Evolutionary conservation across 345 rosid species (phyloP).

Genomic region (Citrus medica): DNA sequence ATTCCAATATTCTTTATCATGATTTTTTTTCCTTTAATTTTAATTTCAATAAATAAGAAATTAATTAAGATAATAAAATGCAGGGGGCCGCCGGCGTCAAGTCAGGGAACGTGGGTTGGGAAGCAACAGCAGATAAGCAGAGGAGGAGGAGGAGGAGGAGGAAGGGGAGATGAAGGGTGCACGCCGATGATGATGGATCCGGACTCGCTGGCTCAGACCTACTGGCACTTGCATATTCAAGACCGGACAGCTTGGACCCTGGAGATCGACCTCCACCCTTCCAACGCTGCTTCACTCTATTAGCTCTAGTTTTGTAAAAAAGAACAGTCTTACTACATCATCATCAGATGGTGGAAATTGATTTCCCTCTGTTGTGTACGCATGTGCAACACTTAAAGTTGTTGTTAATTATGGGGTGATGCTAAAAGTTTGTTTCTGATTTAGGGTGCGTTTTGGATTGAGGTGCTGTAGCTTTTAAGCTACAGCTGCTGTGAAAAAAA

Average conservation of each 20-base stretch:
- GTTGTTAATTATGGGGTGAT: not conserved
- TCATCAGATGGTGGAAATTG: too few species aligned
- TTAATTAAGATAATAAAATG: not conserved
- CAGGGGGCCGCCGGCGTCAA: conserved; percentile 49
- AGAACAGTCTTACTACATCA: too few species aligned
- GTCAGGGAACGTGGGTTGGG: conserved; percentile 35
- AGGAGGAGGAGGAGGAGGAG: conserved; percentile 6
- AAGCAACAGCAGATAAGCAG: conserved; percentile 36
- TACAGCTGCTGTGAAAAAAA: too few species aligned
- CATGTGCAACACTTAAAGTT: not conserved
- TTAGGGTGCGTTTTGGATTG: too few species aligned
- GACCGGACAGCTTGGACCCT: conserved; percentile 90
- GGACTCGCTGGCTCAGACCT: conserved; percentile 80
- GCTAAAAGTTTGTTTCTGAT: not conserved
- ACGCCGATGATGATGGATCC: conserved; percentile 59
- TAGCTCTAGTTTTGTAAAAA: not conserved
- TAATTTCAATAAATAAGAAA: not conserved
- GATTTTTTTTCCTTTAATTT: not conserved
- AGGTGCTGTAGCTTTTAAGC: too few species aligned
- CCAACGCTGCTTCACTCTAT: conserved; percentile 33
- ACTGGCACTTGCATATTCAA: conserved; percentile 91
- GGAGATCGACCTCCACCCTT: conserved; percentile 82
- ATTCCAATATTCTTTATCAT: too few species aligned
- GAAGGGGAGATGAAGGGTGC: conserved; percentile 13
- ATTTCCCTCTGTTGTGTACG: not conserved